Evolutionary conservation across 768 basidiomycete genomes (phyloP).

Genomic region (Tylopilus plumbeoviolaceoides): DNA sequence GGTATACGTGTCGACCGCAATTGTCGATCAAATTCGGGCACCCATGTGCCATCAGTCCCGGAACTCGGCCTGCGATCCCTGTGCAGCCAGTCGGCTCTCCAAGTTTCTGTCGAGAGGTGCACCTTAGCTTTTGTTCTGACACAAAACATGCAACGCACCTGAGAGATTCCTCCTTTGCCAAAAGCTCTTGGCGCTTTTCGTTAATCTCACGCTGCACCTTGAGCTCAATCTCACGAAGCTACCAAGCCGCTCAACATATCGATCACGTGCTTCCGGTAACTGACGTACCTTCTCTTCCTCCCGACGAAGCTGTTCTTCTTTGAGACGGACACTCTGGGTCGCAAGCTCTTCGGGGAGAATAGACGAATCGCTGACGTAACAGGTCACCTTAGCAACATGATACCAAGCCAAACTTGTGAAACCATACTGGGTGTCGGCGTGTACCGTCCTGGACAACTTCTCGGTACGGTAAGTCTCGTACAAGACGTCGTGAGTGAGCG

Average conservation of each 20-base stretch:
- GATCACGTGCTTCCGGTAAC: background rate
- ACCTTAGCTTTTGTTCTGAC: background rate
- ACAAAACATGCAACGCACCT: constrained; percentile 44
- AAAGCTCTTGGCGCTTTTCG: constrained; percentile 92
- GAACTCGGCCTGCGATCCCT: constrained; percentile 80
- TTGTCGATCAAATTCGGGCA: constrained; percentile 21
- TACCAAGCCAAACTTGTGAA: background rate
- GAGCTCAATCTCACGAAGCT: constrained; percentile 96
- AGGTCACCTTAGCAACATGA: constrained; percentile 23
- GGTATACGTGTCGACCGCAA: constrained; percentile 32
- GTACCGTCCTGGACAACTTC: constrained; percentile 89
- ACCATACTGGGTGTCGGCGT: constrained; percentile 66
- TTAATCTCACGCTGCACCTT: constrained; percentile 98
- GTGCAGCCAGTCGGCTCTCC: constrained; percentile 87
- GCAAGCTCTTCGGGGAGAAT: constrained; percentile 96
- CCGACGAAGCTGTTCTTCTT: constrained; percentile 95
- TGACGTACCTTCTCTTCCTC: constrained; percentile 87
- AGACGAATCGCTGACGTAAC: constrained; percentile 63
- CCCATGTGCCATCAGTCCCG: constrained; percentile 46
- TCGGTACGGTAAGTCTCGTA: constrained; percentile 98
- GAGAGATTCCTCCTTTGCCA: constrained; percentile 95
- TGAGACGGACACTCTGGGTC: constrained; percentile 93
- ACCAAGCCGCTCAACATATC: constrained; percentile 12
- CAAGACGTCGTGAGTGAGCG: constrained; percentile 87
- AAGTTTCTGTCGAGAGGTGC: constrained; percentile 53